A percentile compares a stretch with the other conserved stretches of the same genome.
Conservation (phyloP, 2,329 filamentous ascomycete genomes). For the Neurospora crassa region DNA sequence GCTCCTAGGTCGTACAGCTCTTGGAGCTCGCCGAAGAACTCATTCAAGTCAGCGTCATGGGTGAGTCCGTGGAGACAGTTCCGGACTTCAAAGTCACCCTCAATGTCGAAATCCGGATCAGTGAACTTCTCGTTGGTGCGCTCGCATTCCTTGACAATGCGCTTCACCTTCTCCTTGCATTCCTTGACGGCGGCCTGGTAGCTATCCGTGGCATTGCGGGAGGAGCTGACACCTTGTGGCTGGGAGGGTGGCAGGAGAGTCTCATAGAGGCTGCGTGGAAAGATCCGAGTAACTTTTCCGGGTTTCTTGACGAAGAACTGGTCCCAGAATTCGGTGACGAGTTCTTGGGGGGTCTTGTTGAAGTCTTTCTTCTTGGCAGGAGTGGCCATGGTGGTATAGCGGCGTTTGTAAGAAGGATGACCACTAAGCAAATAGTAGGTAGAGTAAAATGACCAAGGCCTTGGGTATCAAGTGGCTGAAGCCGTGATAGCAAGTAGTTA, state of each 20-base stretch:
- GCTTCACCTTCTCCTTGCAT: conserved; percentile 30
- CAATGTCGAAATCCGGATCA: conserved; percentile 35
- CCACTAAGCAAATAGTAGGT: neutral
- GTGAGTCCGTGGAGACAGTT: conserved; percentile 29
- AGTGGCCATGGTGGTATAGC: conserved; percentile 3
- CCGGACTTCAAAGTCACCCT: conserved; percentile 23
- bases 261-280: conserved; percentile 31
- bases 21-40: neutral
- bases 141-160: conserved; percentile 31
- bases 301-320: conserved; percentile 31
- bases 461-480: neutral
- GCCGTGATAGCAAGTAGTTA: neutral
- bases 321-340: conserved; percentile 32
- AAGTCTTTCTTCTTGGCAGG: conserved; percentile 12
- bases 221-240: conserved; percentile 19
- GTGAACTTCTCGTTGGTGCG: conserved; percentile 36
- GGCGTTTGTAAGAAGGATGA: neutral
- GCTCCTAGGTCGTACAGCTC: neutral
- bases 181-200: conserved; percentile 32
- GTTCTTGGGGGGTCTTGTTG: conserved; percentile 28
- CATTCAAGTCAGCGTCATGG: conserved; percentile 2
- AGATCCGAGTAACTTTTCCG: conserved; percentile 35
- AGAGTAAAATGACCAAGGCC: neutral
- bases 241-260: conserved; percentile 21
- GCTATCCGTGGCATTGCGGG: conserved; percentile 30